These are phyloP conservation scores for Reutealis trisperma DNA, from an alignment of 345 rosid species.

Conservation along the genomic window DNA sequence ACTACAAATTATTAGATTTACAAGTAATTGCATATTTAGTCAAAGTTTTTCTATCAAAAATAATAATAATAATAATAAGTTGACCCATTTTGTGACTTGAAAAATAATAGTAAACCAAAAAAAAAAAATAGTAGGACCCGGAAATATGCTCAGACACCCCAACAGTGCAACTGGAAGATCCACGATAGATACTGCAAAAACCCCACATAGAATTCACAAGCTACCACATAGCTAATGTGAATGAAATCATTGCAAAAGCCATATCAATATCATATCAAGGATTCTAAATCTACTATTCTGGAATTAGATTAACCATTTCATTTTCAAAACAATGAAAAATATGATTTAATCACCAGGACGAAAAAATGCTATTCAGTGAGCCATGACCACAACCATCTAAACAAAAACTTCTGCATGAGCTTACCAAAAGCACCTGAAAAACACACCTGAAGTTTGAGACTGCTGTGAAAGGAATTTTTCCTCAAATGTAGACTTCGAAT, in stretches of 20 bases:
- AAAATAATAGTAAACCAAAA: too few relatives aligned
- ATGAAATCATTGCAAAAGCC: not conserved
- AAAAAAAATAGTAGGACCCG: too few relatives aligned
- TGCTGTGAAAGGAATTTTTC: slow-evolving; percentile 95
- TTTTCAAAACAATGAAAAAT: not conserved
- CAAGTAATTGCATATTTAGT: too few relatives aligned
- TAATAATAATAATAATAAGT: too few relatives aligned
- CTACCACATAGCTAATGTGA: not conserved
- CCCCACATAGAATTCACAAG: too few relatives aligned
- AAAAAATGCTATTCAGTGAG: not conserved
- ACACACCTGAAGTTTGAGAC: slow-evolving; percentile 86
- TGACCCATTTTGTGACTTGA: too few relatives aligned
- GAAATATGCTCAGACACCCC: too few relatives aligned
- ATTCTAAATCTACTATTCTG: not conserved
- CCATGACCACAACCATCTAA: too few relatives aligned
- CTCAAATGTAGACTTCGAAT: slow-evolving; percentile 78
- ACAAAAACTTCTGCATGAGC: not conserved
- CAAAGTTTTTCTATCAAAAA: too few relatives aligned
- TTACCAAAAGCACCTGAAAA: not conserved
- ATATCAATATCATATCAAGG: not conserved
- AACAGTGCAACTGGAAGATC: too few relatives aligned
- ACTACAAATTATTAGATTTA: too few relatives aligned
- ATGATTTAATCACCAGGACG: not conserved
- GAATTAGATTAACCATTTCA: not conserved
- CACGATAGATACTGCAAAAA: too few relatives aligned